Evolutionary conservation across 164 flowering plant genomes (phyloP).

Genomic region (Santalum album): DNA sequence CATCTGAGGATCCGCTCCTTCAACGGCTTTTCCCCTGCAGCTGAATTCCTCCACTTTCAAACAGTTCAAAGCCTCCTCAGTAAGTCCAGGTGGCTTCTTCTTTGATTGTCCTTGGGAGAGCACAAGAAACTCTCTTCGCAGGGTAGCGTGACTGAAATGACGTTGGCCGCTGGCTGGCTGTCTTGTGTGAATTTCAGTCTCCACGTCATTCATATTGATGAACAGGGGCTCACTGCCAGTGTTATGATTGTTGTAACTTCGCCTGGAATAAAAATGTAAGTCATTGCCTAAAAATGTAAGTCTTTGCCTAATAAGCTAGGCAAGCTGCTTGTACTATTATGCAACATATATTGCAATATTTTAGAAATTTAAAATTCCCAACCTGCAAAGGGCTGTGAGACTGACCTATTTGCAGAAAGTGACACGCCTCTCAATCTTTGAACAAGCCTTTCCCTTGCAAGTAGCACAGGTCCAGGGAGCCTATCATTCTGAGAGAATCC

Average conservation of each 20-base stretch:
- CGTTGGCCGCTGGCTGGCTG: no score
- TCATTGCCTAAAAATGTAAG: not conserved
- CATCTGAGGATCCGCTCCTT: slow-evolving; percentile 8
- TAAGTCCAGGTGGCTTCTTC: slow-evolving; percentile 60
- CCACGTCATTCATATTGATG: slow-evolving; percentile 40
- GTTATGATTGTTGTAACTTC: slow-evolving; percentile 19
- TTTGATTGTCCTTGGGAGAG: slow-evolving; percentile 14
- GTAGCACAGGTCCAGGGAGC: slow-evolving; percentile 80
- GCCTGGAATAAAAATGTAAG: slow-evolving; percentile 18
- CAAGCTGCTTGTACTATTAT: no score
- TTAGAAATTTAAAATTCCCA: not conserved
- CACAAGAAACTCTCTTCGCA: slow-evolving; percentile 11
- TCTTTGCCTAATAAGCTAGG: no score
- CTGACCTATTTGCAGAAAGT: slow-evolving; percentile 45
- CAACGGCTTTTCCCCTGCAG: slow-evolving; percentile 6
- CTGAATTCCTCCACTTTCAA: slow-evolving; percentile 34
- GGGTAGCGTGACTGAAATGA: slow-evolving; percentile 10
- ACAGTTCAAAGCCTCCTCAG: slow-evolving; percentile 33
- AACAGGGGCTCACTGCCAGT: slow-evolving; percentile 32
- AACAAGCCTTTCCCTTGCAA: slow-evolving; percentile 82
- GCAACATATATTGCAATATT: no score
- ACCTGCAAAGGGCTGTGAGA: not conserved
- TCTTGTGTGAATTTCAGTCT: slow-evolving; percentile 28
- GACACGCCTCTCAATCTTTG: slow-evolving; percentile 75
- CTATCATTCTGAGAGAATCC: slow-evolving; percentile 27